A percentile compares a stretch with the other conserved stretches of the same genome.
phyloP scores from a whole-genome alignment of 495 filamentous ascomycete genomes.

The Terfezia boudieri region DNA sequence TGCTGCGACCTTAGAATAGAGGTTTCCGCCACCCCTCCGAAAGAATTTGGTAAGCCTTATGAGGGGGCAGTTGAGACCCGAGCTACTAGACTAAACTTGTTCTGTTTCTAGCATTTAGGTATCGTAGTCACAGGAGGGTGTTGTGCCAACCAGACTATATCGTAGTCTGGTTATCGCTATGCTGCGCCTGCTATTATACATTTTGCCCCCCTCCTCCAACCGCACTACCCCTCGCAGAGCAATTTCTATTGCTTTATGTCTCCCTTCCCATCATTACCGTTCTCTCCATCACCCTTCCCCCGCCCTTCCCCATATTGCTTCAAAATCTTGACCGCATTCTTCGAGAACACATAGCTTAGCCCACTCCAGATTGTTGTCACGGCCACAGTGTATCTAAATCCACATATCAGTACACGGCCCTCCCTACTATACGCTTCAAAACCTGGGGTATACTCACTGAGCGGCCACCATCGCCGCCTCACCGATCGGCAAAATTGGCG shows the following conservation, averaged over 20 bases:
- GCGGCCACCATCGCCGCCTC: slow-evolving; percentile 15
- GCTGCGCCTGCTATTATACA: too few species aligned
- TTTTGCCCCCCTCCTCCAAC: too few species aligned
- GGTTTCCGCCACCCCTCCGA: too few species aligned
- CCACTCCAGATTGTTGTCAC: slow-evolving; percentile 70
- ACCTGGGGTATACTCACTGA: slow-evolving; percentile 1
- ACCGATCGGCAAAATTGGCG: slow-evolving; percentile 35
- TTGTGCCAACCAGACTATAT: too few species aligned
- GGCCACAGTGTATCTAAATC: slow-evolving; percentile 45
- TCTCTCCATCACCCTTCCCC: neutral
- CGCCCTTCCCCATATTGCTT: slow-evolving; percentile 22
- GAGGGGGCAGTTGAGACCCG: too few species aligned
- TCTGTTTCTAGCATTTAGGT: too few species aligned
- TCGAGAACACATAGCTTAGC: slow-evolving; percentile 58
- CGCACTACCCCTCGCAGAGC: too few species aligned
- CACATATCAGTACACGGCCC: slow-evolving; percentile 16
- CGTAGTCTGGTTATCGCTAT: too few species aligned
- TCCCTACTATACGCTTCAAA: neutral
- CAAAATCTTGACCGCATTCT: slow-evolving; percentile 61
- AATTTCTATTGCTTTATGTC: neutral
- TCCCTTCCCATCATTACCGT: neutral
- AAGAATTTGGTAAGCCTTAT: too few species aligned
- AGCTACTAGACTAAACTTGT: too few species aligned
- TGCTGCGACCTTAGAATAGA: too few species aligned
- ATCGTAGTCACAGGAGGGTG: too few species aligned